Conservation (phyloP, 2,329 filamentous ascomycete species). For the Paecilomyces sp. region DNA sequence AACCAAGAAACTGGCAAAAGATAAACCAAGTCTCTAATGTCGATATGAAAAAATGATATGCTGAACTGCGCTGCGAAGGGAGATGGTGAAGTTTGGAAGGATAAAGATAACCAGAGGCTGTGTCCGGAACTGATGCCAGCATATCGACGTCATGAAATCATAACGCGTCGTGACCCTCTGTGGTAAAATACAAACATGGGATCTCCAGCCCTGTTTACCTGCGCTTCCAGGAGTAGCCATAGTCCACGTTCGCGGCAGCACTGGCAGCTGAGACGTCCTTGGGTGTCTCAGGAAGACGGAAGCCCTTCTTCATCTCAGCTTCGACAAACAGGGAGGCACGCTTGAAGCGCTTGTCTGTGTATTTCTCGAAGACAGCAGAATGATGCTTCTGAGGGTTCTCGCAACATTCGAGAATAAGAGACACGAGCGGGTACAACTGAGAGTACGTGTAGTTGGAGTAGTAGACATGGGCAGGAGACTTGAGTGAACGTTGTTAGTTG, state of each 20-base stretch:
- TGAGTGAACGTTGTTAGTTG: constrained; percentile 12
- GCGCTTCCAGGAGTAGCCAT: constrained; percentile 12
- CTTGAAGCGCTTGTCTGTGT: constrained; percentile 80
- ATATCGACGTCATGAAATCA: neutral
- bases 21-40: constrained; percentile 8
- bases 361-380: constrained; percentile 83
- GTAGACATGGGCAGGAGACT: constrained; percentile 78
- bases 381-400: constrained; percentile 76
- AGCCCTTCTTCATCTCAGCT: constrained; percentile 59
- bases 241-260: constrained; percentile 8
- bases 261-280: constrained; percentile 10
- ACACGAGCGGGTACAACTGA: constrained; percentile 72
- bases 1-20: neutral
- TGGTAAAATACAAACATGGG: neutral
- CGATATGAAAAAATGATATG: constrained; percentile 1
- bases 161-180: neutral
- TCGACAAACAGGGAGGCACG: constrained; percentile 74
- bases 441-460: constrained; percentile 89
- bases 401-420: constrained; percentile 80
- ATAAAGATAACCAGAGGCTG: neutral
- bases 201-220: constrained; percentile 4
- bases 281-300: constrained; percentile 39
- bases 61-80: neutral
- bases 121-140: neutral
- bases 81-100: neutral